Percentiles rank a stretch among this genome's conserved stretches.
These are phyloP conservation scores for Ustilago nuda DNA, from an alignment of 1,284 basidiomycete species.

Conservation along the genomic window DNA sequence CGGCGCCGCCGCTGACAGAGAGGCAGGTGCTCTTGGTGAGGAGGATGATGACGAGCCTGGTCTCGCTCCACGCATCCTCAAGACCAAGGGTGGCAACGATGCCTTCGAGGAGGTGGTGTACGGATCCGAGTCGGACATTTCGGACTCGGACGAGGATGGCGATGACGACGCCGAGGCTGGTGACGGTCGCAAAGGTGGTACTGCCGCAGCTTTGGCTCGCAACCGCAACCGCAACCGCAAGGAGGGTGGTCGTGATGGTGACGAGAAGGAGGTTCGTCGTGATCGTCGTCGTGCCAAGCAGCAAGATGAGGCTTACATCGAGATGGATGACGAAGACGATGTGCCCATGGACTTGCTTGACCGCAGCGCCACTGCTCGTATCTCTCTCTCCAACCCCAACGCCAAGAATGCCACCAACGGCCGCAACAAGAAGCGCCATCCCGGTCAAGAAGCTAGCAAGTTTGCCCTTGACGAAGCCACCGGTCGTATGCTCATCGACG, in stretches of 20 bases:
- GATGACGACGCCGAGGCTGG: conserved; percentile 44
- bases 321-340: conserved; percentile 81
- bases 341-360: conserved; percentile 95
- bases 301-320: conserved; percentile 74
- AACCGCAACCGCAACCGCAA: conserved; percentile 30
- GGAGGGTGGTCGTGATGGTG: conserved; percentile 36
- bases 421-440: conserved; percentile 65
- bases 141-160: conserved; percentile 58
- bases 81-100: conserved; percentile 64
- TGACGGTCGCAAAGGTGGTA: conserved; percentile 35
- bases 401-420: conserved; percentile 28
- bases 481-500: conserved; percentile 89
- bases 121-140: conserved; percentile 63
- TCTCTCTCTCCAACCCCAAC: conserved; percentile 40
- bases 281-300: conserved; percentile 51
- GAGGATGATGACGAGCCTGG: conserved; percentile 50
- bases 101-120: conserved; percentile 69
- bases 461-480: conserved; percentile 88
- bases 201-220: conserved; percentile 36
- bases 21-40: conserved; percentile 40
- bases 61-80: conserved; percentile 45
- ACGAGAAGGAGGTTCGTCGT: conserved; percentile 17
- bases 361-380: conserved; percentile 71
- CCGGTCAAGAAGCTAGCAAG: conserved; percentile 84
- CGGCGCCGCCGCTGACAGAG: conserved; percentile 71